phyloP scores from a whole-genome alignment of 2,329 filamentous ascomycete genomes.

The Talaromyces sp. region DNA sequence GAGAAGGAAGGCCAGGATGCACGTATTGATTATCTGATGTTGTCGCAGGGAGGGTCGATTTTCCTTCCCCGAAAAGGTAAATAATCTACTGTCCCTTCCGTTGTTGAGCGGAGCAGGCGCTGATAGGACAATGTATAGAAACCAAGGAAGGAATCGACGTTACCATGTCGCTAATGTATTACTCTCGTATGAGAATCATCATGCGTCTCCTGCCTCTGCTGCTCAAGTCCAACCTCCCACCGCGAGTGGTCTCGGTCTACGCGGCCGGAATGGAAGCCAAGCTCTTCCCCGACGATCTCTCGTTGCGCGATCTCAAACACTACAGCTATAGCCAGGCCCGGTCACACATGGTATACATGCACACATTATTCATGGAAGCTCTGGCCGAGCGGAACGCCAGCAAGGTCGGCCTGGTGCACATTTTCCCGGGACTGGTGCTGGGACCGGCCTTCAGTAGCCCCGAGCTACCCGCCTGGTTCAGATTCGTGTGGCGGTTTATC shows the following conservation, averaged over 20 bases:
- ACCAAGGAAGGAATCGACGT: slow-evolving; percentile 9
- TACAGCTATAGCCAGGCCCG: slow-evolving; percentile 8
- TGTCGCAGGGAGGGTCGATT: slow-evolving; percentile 7
- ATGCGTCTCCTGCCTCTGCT: slow-evolving; percentile 4
- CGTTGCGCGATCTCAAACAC: slow-evolving; percentile 7
- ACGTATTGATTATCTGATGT: slow-evolving; percentile 9
- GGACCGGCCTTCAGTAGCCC: background rate
- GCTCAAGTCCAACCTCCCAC: slow-evolving; percentile 5
- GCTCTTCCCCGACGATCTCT: slow-evolving; percentile 6
- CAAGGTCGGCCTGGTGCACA: slow-evolving; percentile 3
- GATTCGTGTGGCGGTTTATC: slow-evolving; percentile 3
- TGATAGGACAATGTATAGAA: slow-evolving; percentile 1
- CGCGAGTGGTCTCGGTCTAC: slow-evolving; percentile 5
- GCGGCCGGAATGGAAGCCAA: slow-evolving; percentile 8
- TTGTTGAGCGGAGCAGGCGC: background rate
- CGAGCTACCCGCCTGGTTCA: slow-evolving; percentile 5
- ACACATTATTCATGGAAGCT: slow-evolving; percentile 8
- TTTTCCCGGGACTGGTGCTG: slow-evolving; percentile 7
- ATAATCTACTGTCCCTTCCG: too few species aligned
- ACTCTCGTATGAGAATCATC: slow-evolving; percentile 8
- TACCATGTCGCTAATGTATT: slow-evolving; percentile 11
- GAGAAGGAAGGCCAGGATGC: slow-evolving; percentile 3
- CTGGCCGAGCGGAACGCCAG: slow-evolving; percentile 5
- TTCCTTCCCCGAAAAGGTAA: slow-evolving; percentile 7
- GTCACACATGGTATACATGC: slow-evolving; percentile 11